Percentiles rank a stretch among this genome's conserved stretches.
Evolutionary conservation across 345 rosid genomes (phyloP).

Genomic region (Aquilaria yunnanensis): DNA sequence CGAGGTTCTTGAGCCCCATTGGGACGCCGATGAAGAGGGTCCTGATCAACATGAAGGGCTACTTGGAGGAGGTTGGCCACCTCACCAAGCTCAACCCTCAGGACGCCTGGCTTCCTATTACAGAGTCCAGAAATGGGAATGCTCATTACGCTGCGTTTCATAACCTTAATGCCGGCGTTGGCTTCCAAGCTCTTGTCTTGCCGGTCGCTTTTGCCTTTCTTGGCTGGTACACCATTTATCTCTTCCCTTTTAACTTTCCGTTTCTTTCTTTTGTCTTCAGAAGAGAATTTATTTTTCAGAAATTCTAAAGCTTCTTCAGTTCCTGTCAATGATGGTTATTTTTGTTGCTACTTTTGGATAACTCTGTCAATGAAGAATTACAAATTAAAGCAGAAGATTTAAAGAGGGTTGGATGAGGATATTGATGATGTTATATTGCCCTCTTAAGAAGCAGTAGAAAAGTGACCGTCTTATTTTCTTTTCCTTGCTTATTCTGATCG

Average conservation of each 20-base stretch:
- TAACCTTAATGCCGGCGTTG: constrained; percentile 91
- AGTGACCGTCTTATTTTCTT: neutral
- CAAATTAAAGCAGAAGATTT: too few relatives aligned
- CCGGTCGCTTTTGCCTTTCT: constrained; percentile 96
- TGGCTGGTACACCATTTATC: constrained; percentile 55
- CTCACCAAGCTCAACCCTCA: constrained; percentile 95
- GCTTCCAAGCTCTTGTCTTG: constrained; percentile 88
- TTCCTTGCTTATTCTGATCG: constrained; percentile 2
- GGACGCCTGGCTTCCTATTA: constrained; percentile 98
- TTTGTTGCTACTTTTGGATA: neutral
- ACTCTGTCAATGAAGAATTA: too few relatives aligned
- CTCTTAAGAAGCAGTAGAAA: constrained; percentile 2
- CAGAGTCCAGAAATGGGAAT: constrained; percentile 96
- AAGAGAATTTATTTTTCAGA: neutral
- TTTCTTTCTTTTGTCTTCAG: neutral
- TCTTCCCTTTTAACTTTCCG: neutral
- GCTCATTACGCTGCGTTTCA: constrained; percentile 99
- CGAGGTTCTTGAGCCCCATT: constrained; percentile 88
- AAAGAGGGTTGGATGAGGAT: neutral
- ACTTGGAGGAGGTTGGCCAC: constrained; percentile 91
- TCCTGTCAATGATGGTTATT: neutral
- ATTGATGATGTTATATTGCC: neutral
- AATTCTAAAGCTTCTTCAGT: neutral
- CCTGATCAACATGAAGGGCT: constrained; percentile 85
- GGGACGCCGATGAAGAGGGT: constrained; percentile 99